phyloP scores from a whole-genome alignment of 768 basidiomycete species.

The Phlegmacium glaucopus region DNA sequence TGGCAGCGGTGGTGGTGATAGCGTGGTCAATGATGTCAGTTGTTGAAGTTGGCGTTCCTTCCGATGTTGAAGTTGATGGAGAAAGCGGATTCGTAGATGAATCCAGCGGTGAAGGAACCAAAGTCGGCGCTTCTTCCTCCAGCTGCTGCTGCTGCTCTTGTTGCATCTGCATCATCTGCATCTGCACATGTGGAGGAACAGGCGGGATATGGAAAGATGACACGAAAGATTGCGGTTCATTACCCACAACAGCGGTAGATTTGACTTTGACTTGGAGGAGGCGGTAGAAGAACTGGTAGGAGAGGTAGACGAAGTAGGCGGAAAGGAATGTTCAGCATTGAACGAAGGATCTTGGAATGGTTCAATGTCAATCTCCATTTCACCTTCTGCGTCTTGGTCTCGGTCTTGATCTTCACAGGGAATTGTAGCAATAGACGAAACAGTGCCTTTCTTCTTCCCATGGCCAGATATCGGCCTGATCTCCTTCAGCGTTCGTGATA shows the following conservation, averaged over 20 bases:
- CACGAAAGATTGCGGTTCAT: constrained; percentile 6
- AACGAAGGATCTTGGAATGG: constrained; percentile 34
- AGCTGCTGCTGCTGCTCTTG: constrained; percentile 1
- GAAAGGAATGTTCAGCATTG: constrained; percentile 33
- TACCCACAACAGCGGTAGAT: neutral
- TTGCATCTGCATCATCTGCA: neutral
- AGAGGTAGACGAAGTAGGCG: constrained; percentile 8
- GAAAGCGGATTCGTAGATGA: neutral
- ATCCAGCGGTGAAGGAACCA: neutral
- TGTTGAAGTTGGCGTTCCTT: no score
- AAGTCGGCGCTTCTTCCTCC: no score
- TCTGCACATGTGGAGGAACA: constrained; percentile 2
- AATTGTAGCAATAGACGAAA: neutral
- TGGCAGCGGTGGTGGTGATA: neutral
- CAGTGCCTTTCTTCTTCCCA: neutral
- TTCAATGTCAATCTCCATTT: constrained; percentile 31
- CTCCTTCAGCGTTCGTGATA: constrained; percentile 1
- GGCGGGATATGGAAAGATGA: constrained; percentile 28
- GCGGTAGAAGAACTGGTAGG: constrained; percentile 5
- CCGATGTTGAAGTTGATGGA: neutral
- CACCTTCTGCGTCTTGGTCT: constrained; percentile 24
- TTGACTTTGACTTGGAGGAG: neutral
- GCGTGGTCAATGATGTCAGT: neutral
- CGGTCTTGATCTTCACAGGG: no score
- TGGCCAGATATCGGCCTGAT: neutral